Evolutionary conservation across 78 protist genomes (phyloP), one percentile per base, ranked within the genome.

Genomic region (Tieghemostelium lacteum): DNA sequence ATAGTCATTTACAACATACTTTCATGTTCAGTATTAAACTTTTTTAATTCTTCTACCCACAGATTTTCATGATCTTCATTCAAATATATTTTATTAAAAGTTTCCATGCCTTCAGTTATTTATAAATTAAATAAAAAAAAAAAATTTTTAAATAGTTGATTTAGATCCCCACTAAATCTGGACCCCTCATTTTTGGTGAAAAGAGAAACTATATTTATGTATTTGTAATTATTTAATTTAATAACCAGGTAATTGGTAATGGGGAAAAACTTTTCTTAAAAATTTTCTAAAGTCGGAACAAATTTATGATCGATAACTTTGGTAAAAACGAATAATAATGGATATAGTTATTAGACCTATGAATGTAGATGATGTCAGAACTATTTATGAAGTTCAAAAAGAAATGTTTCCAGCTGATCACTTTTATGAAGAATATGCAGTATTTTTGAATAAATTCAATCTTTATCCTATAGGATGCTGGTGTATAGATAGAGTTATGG

Each of bases 341-440:
- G 10, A 45, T 10, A 6, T 45, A 10, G 52, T 76, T 3, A 49
- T 77, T 39, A 39, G 88, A 77, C 88, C 88, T 52, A 77, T 77
- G 88, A 58, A 54, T 39, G 28, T 36, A 33, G 39, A 65, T 65
- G 88, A 77, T 37, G 24, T 77, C 14, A 45, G 49, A 45, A 34
- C 37, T 2, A 77, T 77, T 17, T 77, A 17, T 52, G 55, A 67
- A 7, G 39, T 54, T 1, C 88, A 77, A 50, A 77, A 63, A 54
- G 88, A 77, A 40, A 50, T 55, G 36, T 77, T 77, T 45, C 87
- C 88, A 64, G 67, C 22, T 8, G 88, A 77, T n/a, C 34, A 37
- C 28, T 77, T 37, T 31, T 77, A n/a, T 36, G 88, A 77, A 52
- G 74, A 55, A 22, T 77, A 77, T 65, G 26, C 12, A 40, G 88